Evolutionary conservation across 1,139 yeast species (phyloP).

Genomic region (Protomyces gravidus): DNA sequence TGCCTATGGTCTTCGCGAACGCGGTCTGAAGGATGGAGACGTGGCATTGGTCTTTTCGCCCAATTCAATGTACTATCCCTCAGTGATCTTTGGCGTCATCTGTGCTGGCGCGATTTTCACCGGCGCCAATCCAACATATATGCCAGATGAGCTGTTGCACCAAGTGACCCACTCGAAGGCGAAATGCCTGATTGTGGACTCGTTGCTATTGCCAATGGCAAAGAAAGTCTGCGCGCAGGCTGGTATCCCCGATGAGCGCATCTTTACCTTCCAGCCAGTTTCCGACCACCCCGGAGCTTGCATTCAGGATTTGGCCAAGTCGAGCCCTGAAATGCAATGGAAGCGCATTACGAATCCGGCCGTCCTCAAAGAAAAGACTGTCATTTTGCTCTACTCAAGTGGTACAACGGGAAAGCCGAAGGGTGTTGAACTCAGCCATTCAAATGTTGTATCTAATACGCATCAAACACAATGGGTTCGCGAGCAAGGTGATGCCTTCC

Average conservation of each 20-base stretch:
- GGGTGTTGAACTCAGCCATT: constrained; percentile 62
- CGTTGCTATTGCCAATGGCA: constrained; percentile 18
- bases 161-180: constrained; percentile 32
- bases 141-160: constrained; percentile 27
- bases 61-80: constrained; percentile 26
- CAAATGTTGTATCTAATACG: constrained; percentile 40
- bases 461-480: constrained; percentile 30
- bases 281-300: constrained; percentile 3
- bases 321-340: constrained; percentile 27
- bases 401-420: constrained; percentile 70
- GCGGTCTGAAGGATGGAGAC: constrained; percentile 18
- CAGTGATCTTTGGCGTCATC: constrained; percentile 29
- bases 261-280: constrained; percentile 19
- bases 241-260: constrained; percentile 23
- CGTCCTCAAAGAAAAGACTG: constrained; percentile 31
- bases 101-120: constrained; percentile 31
- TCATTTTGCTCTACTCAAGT: constrained; percentile 55
- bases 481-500: constrained; percentile 17
- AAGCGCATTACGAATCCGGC: constrained; percentile 28
- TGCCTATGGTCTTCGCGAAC: constrained; percentile 10
- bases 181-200: constrained; percentile 28
- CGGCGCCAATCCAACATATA: constrained; percentile 32
- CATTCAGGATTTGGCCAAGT: constrained; percentile 21
- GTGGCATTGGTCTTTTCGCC: constrained; percentile 20
- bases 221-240: constrained; percentile 5